Percentiles rank a stretch among this genome's conserved stretches.
Conservation (phyloP, 2,329 filamentous ascomycete species). For the Tolypocladium tropicale region DNA sequence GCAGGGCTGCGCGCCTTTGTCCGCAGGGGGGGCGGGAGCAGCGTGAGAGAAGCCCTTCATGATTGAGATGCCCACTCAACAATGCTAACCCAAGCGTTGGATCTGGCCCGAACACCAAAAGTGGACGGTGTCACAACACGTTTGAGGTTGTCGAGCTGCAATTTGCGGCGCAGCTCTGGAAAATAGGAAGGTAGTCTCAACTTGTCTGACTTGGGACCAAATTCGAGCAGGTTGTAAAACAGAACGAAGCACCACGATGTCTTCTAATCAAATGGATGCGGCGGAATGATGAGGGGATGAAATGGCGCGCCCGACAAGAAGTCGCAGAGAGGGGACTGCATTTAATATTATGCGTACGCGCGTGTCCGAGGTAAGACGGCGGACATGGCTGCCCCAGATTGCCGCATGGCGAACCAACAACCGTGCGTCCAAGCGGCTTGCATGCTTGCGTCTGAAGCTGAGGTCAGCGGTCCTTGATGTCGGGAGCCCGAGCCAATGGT, state of each 20-base stretch:
- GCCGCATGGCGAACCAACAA: background rate
- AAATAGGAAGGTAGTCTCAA: background rate
- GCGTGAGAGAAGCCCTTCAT: constrained; percentile 1
- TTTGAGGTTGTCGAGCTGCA: background rate
- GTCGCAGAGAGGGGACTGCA: background rate
- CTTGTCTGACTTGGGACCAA: too few species aligned
- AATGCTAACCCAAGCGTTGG: too few species aligned
- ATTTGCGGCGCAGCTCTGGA: too few species aligned
- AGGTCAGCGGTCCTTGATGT: background rate
- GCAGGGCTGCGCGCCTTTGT: constrained; percentile 1
- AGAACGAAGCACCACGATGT: background rate
- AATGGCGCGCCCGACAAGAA: background rate
- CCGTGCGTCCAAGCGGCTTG: background rate
- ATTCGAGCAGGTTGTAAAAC: too few species aligned
- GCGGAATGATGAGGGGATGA: background rate
- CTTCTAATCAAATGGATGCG: background rate
- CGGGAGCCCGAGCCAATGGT: constrained; percentile 1
- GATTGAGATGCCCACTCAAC: too few species aligned
- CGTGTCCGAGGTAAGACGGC: background rate
- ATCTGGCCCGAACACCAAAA: background rate
- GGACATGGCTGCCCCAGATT: background rate
- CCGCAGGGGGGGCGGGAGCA: constrained; percentile 5
- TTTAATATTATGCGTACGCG: background rate
- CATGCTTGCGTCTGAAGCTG: constrained; percentile 1
- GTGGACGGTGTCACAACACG: background rate